A percentile compares a stretch with the other conserved stretches of the same genome.
phyloP scores from a whole-genome alignment of 148 eudicot species.

The Oxyria digyna region DNA sequence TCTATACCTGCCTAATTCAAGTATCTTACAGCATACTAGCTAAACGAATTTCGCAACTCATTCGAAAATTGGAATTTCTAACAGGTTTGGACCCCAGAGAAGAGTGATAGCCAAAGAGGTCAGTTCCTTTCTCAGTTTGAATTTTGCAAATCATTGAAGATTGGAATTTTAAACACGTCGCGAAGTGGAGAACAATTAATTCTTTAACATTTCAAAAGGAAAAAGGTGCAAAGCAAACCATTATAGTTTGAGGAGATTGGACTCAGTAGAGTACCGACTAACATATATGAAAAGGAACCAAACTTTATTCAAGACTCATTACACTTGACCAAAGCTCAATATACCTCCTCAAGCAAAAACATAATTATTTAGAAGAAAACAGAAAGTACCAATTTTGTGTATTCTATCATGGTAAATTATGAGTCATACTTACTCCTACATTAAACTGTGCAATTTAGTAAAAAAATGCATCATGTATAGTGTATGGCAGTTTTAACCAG shows the following conservation, averaged over 20 bases:
- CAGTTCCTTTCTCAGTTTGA: too few relatives aligned
- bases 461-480: too few relatives aligned
- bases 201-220: background rate
- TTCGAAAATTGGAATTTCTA: background rate
- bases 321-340: background rate
- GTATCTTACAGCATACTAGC: background rate
- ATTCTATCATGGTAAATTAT: background rate
- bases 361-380: background rate
- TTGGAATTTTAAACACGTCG: background rate
- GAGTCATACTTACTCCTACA: too few relatives aligned
- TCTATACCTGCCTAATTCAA: background rate
- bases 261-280: background rate
- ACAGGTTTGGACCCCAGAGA: background rate
- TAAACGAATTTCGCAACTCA: background rate
- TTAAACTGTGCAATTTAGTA: too few relatives aligned
- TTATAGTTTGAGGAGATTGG: background rate
- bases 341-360: too few relatives aligned
- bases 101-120: background rate
- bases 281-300: background rate
- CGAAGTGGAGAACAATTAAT: background rate
- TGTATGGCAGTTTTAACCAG: too few relatives aligned
- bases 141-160: too few relatives aligned
- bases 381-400: background rate
- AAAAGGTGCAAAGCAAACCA: background rate
- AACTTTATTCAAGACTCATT: background rate